phyloP scores from a whole-genome alignment of 2,329 filamentous ascomycete species.

The Scedosporium boydii region DNA sequence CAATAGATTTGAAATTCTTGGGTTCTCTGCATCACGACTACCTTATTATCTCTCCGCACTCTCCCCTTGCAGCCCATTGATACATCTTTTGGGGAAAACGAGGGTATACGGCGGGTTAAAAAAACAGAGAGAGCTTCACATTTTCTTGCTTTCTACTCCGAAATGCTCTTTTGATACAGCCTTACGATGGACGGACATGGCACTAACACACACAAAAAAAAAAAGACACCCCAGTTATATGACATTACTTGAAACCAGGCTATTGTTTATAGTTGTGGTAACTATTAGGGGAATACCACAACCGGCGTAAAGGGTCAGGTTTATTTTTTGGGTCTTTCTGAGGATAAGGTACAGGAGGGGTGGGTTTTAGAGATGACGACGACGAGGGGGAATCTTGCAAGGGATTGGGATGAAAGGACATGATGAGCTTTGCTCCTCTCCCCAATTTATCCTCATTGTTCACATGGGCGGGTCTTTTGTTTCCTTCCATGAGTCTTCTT shows the following conservation, averaged over 20 bases:
- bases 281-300: neutral
- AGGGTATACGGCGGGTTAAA: neutral
- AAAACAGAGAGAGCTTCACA: no score
- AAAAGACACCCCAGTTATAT: neutral
- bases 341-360: neutral
- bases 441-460: neutral
- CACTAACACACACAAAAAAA: neutral
- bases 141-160: neutral
- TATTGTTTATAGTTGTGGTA: conserved; percentile 2
- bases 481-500: neutral
- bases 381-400: neutral
- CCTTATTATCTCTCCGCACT: neutral
- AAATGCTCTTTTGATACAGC: neutral
- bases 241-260: neutral
- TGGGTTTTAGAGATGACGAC: neutral
- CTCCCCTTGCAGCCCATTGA: neutral
- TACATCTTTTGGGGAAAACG: neutral
- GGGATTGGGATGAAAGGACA: neutral
- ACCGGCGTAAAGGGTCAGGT: neutral
- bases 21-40: neutral
- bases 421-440: no score
- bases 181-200: neutral
- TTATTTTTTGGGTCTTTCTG: neutral
- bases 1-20: conserved; percentile 10
- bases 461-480: neutral